These are phyloP conservation scores for Dioszegia hungarica DNA, from an alignment of 768 basidiomycete species.

Conservation along the genomic window DNA sequence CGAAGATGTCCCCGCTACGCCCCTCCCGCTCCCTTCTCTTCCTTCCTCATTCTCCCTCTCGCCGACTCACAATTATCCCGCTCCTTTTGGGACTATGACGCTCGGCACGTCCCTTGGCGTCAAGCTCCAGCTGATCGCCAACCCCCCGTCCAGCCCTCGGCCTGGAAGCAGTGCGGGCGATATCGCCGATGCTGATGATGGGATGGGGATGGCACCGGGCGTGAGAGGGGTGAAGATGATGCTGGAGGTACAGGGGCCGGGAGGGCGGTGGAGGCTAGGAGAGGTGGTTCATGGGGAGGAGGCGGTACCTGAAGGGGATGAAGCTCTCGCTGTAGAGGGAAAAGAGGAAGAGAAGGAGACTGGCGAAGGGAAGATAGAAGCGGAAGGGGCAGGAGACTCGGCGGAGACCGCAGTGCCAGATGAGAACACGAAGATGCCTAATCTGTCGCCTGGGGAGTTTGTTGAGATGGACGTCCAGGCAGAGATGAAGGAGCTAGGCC, in stretches of 20 bases:
- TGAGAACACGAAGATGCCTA: constrained; percentile 49
- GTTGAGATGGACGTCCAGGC: constrained; percentile 68
- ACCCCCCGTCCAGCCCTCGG: constrained; percentile 56
- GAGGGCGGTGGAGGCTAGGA: constrained; percentile 55
- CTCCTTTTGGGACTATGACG: constrained; percentile 79
- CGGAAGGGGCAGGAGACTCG: no score
- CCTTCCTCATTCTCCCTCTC: constrained; percentile 74
- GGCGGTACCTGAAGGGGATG: constrained; percentile 69
- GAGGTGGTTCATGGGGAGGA: constrained; percentile 27
- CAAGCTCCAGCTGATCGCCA: constrained; percentile 69
- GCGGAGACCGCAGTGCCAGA: no score
- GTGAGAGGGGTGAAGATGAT: constrained; percentile 63
- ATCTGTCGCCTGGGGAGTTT: constrained; percentile 56
- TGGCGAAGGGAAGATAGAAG: constrained; percentile 68
- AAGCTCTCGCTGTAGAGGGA: constrained; percentile 52
- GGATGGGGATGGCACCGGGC: neutral
- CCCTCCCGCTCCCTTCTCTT: constrained; percentile 50
- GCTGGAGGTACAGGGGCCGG: constrained; percentile 72
- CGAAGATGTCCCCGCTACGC: neutral
- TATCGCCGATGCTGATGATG: neutral
- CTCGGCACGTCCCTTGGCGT: constrained; percentile 84
- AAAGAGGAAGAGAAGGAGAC: constrained; percentile 58
- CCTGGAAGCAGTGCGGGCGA: neutral
- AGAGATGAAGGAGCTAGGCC: constrained; percentile 90
- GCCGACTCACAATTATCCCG: constrained; percentile 72